These are phyloP conservation scores for Besnoitia besnoiti DNA, from an alignment of 169 alveolate genomes.

Conservation along the genomic window DNA sequence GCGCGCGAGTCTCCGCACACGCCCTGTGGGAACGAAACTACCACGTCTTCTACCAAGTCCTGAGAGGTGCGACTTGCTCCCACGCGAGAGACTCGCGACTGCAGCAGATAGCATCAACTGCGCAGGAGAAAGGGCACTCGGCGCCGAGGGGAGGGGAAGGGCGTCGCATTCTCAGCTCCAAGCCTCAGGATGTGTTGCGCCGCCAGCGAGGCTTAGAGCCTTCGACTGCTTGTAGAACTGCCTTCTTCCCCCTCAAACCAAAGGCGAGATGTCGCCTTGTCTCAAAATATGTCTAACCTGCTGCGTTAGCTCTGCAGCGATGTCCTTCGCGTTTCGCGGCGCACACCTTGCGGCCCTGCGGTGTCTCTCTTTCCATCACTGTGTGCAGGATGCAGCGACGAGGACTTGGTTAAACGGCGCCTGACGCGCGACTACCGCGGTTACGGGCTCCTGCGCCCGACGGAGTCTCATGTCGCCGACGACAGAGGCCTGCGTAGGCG, in stretches of 20 bases:
- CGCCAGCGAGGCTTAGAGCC: too few relatives aligned
- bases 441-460: slow-evolving; percentile 2
- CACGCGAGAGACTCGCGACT: background rate
- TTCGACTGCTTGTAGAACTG: too few relatives aligned
- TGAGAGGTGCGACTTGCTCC: slow-evolving; percentile 34
- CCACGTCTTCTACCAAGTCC: slow-evolving; percentile 94
- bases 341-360: background rate
- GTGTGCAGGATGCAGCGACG: background rate
- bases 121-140: background rate
- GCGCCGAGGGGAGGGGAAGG: background rate
- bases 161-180: too few relatives aligned
- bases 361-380: background rate
- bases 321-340: too few relatives aligned
- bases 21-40: slow-evolving; percentile 94
- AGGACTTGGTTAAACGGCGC: background rate
- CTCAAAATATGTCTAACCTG: too few relatives aligned
- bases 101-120: too few relatives aligned
- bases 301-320: too few relatives aligned
- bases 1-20: slow-evolving; percentile 89
- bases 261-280: too few relatives aligned
- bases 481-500: background rate
- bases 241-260: too few relatives aligned
- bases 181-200: too few relatives aligned
- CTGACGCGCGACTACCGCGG: background rate
- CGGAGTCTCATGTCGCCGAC: background rate